Evolutionary conservation across 2,329 filamentous ascomycete species (phyloP).

Genomic region (Curvularia sp.): DNA sequence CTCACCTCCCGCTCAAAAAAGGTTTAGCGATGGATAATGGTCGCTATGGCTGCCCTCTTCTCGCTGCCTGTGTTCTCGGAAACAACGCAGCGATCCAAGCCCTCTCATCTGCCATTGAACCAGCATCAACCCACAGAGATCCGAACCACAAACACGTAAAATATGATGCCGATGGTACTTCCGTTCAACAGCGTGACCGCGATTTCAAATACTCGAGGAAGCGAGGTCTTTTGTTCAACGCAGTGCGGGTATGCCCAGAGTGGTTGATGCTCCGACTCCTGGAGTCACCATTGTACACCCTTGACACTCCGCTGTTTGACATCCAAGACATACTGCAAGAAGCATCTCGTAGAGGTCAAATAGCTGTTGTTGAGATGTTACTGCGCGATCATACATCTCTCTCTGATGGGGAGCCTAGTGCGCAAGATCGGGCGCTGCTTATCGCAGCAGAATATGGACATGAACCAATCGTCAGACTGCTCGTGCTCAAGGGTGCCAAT

Average conservation of each 20-base stretch:
- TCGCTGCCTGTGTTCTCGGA: not conserved
- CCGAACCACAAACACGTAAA: not conserved
- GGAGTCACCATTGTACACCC: not conserved
- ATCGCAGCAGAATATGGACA: not conserved
- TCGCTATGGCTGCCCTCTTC: slow-evolving; percentile 1
- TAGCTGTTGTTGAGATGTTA: not conserved
- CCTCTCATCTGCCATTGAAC: not conserved
- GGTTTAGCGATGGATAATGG: not conserved
- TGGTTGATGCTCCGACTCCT: not conserved
- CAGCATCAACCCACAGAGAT: not conserved
- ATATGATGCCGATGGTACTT: too few species aligned
- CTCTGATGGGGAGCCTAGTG: too few species aligned
- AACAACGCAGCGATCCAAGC: slow-evolving; percentile 1
- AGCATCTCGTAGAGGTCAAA: not conserved
- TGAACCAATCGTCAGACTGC: not conserved
- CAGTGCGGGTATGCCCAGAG: not conserved
- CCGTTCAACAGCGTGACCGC: not conserved
- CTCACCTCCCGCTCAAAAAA: not conserved
- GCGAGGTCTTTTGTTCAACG: not conserved
- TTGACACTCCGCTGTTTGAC: not conserved
- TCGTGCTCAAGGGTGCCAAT: not conserved
- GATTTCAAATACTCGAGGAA: not conserved
- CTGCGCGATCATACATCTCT: not conserved
- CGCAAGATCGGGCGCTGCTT: not conserved
- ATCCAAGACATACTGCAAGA: rapidly evolving